Evolutionary conservation across 164 flowering plant species (phyloP), one percentile per base, ranked within the genome.

Genomic region (Sextonia rubra): DNA sequence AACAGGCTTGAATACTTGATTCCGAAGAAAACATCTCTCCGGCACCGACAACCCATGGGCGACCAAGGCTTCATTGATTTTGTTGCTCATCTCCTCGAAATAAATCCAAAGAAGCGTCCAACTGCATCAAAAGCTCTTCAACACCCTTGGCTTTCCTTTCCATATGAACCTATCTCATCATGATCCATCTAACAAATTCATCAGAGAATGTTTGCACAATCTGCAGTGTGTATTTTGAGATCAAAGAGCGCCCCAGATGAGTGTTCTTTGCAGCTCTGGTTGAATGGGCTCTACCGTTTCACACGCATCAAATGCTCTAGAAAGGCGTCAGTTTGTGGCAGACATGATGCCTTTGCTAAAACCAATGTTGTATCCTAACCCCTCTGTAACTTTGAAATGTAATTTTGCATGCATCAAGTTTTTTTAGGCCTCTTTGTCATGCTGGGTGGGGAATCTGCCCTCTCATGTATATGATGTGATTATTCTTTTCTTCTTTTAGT

Each of bases 91-190:
- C 83, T 93, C 71, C 97, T 95, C 26, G 97, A 95, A 80, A 64
- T 93, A 55, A 93, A 91, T 80, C 99, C 99, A 23, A 84, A 82
- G 80, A 91, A 88, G 82, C 94, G 99, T 18, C 98, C 99, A 18
- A 84, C 97, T 58, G 99, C 99, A 27, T 74, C 87, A 0, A 92
- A 91, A 77, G 99, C 99, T 66, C 73, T 95, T 69, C 88, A 88
- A 78, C 99, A 95, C 76, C 97, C 98, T 17, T 95, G 99, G 99
- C 86, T 94, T 14, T 89, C 95, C 37, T 93, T 83, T 76, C 99
- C 98, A 18, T 94, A 94, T 25, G 99, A 94, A 71, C 98, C 99
- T 60, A 94, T 94, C 72, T 94, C 98, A 69, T 89, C 98, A 63
- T 92, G 85, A 89, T 15, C 20, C 58, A 25, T 27, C 52, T 20